Conservation (phyloP, 2,329 filamentous ascomycete genomes). For the Samsoniella hepiali region DNA sequence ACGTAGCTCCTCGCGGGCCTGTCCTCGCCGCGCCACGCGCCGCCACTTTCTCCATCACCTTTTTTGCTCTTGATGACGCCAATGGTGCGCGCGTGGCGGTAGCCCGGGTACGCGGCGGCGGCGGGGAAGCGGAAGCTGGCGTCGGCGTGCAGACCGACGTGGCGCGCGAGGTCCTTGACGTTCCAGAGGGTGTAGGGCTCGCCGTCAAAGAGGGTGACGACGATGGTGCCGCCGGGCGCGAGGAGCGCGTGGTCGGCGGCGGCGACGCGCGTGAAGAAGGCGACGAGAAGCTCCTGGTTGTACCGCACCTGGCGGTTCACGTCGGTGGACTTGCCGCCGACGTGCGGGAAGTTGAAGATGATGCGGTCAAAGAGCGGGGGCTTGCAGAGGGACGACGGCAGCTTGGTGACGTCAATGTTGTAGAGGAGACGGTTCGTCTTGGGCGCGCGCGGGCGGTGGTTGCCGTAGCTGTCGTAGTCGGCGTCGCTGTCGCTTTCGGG, state of each 20-base stretch:
- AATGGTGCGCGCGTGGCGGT: conserved; percentile 69
- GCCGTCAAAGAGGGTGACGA: conserved; percentile 88
- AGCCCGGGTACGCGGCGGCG: conserved; percentile 65
- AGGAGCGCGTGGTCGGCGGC: conserved; percentile 39
- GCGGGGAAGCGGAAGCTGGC: conserved; percentile 65
- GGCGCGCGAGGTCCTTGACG: conserved; percentile 78
- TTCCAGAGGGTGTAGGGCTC: conserved; percentile 97
- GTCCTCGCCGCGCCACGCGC: conserved; percentile 41
- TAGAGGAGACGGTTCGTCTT: conserved; percentile 48
- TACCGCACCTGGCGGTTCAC: conserved; percentile 90
- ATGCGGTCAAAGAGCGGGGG: conserved; percentile 64
- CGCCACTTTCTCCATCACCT: conserved; percentile 39
- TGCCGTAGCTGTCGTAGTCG: conserved; percentile 22
- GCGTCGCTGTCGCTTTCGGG: conserved; percentile 20
- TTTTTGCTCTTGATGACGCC: conserved; percentile 56
- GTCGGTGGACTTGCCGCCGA: conserved; percentile 87
- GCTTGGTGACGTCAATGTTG: conserved; percentile 64
- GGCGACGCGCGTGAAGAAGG: conserved; percentile 59
- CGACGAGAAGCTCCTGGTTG: conserved; percentile 77
- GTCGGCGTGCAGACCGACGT: conserved; percentile 67
- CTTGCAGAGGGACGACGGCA: conserved; percentile 45
- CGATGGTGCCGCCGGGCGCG: conserved; percentile 55
- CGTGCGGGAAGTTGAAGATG: conserved; percentile 96
- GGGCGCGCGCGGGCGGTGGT: conserved; percentile 22
- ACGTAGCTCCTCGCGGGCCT: conserved; percentile 55